These are phyloP conservation scores for Cytospora piceae DNA, from an alignment of 2,329 filamentous ascomycete genomes.

Conservation along the genomic window DNA sequence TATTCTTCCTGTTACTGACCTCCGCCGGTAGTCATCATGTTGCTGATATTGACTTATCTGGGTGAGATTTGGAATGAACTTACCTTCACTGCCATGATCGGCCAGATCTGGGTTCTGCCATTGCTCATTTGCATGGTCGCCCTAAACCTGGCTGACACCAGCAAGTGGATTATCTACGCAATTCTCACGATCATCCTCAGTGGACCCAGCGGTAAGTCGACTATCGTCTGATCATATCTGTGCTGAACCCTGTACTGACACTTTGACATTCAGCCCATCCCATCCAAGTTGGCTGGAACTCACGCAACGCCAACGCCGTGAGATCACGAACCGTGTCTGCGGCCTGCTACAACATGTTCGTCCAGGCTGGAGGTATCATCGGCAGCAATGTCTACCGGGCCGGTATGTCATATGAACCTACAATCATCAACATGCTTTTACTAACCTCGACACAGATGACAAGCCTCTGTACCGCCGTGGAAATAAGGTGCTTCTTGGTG, in stretches of 20 bases:
- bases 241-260: constrained; percentile 29
- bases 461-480: constrained; percentile 56
- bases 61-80: constrained; percentile 54
- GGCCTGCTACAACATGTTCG: constrained; percentile 64
- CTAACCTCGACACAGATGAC: constrained; percentile 37
- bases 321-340: constrained; percentile 65
- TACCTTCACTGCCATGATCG: constrained; percentile 50
- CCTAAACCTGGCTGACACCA: constrained; percentile 42
- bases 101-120: constrained; percentile 64
- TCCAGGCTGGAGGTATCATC: constrained; percentile 49
- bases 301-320: constrained; percentile 64
- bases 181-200: constrained; percentile 47
- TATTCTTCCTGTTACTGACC: neutral
- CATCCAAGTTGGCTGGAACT: constrained; percentile 53
- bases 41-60: constrained; percentile 44
- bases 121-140: constrained; percentile 57
- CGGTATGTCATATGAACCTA: constrained; percentile 31
- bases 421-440: too few relatives aligned
- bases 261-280: constrained; percentile 43
- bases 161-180: constrained; percentile 47
- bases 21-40: constrained; percentile 39
- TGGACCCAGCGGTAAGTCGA: constrained; percentile 44
- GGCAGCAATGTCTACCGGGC: constrained; percentile 46
- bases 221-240: constrained; percentile 27
- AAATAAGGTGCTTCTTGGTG: constrained; percentile 57